Evolutionary conservation across 305 asterid genomes (phyloP).

Genomic region (Fraxinus xanthoxyloides): DNA sequence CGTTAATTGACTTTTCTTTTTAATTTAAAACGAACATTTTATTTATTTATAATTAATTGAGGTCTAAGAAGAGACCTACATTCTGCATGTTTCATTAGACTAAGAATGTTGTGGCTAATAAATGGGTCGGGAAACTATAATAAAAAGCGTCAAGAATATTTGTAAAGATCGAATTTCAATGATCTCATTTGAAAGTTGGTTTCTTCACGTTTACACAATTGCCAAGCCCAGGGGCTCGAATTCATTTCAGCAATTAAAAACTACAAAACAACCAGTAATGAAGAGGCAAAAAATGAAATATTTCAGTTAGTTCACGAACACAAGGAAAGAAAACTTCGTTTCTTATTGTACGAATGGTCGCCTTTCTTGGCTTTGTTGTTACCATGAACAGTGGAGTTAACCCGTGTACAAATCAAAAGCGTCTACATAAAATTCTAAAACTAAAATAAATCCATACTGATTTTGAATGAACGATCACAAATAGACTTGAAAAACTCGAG

Average conservation of each 20-base stretch:
- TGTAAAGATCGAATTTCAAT: background rate
- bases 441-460: too few species aligned
- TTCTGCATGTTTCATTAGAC: background rate
- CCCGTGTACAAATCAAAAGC: too few species aligned
- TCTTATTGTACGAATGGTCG: background rate
- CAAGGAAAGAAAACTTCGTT: background rate
- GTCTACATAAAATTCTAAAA: too few species aligned
- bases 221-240: too few species aligned
- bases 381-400: too few species aligned
- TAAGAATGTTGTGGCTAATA: background rate
- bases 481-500: too few species aligned
- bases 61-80: background rate
- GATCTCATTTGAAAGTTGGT: background rate
- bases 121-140: background rate
- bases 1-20: background rate
- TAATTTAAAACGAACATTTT: background rate
- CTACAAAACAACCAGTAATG: too few species aligned
- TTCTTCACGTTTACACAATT: background rate
- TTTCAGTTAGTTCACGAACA: background rate
- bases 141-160: background rate
- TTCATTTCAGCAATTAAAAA: too few species aligned
- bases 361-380: background rate
- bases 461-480: too few species aligned
- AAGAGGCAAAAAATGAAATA: too few species aligned
- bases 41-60: background rate